phyloP scores from a whole-genome alignment of 331 rosid species.

The Prunus yedoensis region DNA sequence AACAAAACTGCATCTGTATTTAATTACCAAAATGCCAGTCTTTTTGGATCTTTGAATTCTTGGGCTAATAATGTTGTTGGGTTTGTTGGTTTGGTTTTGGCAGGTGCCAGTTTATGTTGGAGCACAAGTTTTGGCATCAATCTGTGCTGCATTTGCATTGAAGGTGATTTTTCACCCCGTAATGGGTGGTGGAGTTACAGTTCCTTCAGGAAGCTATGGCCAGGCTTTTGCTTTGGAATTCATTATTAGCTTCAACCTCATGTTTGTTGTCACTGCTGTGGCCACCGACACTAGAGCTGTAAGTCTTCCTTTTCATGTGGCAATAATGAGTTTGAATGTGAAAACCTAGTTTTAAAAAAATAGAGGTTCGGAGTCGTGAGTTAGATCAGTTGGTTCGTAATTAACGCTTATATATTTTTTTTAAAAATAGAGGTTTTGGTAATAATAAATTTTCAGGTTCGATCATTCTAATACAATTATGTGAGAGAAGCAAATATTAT shows the following conservation, averaged over 20 bases:
- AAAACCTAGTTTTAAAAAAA: too few species aligned
- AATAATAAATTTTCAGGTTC: too few species aligned
- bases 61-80: background rate
- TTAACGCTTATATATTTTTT: too few species aligned
- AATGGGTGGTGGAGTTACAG: slow-evolving; percentile 84
- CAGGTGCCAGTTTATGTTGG: slow-evolving; percentile 83
- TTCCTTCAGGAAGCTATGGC: slow-evolving; percentile 64
- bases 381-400: too few species aligned
- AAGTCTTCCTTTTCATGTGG: slow-evolving; percentile 24
- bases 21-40: background rate
- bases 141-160: slow-evolving; percentile 70
- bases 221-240: slow-evolving; percentile 82
- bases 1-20: background rate
- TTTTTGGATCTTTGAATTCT: background rate
- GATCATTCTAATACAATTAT: too few species aligned
- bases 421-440: too few species aligned
- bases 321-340: background rate
- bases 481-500: too few species aligned
- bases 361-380: too few species aligned
- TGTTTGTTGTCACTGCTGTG: slow-evolving; percentile 88
- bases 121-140: slow-evolving; percentile 69
- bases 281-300: slow-evolving; percentile 93
- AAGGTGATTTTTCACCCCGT: slow-evolving; percentile 69
- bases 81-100: background rate
- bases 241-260: slow-evolving; percentile 78